Evolutionary conservation across 192 early-diverging fungal genomes (phyloP).

Genomic region (Funneliformis mosseae): DNA sequence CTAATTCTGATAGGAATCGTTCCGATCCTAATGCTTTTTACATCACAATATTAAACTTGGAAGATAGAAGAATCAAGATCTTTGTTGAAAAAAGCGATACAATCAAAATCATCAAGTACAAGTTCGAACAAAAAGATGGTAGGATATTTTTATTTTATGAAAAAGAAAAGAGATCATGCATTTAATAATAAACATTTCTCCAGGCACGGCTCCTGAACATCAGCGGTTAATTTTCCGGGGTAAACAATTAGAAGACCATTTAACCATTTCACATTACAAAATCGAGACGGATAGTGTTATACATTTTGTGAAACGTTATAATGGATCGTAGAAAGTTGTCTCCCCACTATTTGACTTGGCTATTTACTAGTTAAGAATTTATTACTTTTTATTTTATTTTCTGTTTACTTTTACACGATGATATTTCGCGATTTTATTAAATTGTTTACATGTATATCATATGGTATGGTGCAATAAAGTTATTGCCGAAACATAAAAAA

Average conservation of each 20-base stretch:
- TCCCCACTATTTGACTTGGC: too few species aligned
- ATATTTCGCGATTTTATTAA: too few species aligned
- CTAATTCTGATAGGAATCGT: background rate
- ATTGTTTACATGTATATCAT: too few species aligned
- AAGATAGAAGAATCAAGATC: conserved; percentile 4
- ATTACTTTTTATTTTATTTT: too few species aligned
- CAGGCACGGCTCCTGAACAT: background rate
- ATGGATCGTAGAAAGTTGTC: too few species aligned
- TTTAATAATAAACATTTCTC: conserved; percentile 11
- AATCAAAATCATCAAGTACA: conserved; percentile 13
- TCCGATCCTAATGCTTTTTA: background rate
- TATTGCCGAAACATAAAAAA: too few species aligned
- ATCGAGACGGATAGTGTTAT: background rate
- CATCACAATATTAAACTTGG: background rate
- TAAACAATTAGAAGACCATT: conserved; percentile 15
- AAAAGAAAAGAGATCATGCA: background rate
- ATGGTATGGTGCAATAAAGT: too few species aligned
- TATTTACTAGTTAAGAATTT: too few species aligned
- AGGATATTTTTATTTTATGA: background rate
- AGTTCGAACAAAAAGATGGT: background rate
- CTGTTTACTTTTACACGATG: too few species aligned
- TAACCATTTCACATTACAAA: conserved; percentile 6
- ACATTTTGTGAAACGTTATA: background rate
- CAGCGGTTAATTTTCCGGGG: conserved; percentile 20
- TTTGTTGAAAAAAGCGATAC: conserved; percentile 3